Evolutionary conservation across 805 yeast species (phyloP), one percentile per base, ranked within the genome.

Genomic region (Candida andamanensis): DNA sequence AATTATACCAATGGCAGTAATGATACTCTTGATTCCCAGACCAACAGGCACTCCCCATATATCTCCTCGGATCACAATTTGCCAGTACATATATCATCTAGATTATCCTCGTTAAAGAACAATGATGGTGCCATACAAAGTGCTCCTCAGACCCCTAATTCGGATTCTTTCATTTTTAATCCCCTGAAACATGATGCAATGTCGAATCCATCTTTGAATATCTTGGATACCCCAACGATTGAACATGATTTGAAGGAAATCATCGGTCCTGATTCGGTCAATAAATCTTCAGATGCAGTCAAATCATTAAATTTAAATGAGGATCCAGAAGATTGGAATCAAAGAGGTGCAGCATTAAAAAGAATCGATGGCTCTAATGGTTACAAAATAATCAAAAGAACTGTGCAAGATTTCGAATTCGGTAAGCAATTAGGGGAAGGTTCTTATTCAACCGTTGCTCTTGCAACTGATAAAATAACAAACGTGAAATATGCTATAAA

Each of bases 401-500:
- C 55, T 2, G 72, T 66, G 2, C 41, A 40, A 15, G 72, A 66
- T 45, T 66, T 66, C 37, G 54, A 54, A 35, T 63, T 63, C 30
- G 72, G 72, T 5, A 52, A 54, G 28, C 48, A 46, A n/a, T 45
- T 66, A 26, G 72, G 72, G 11, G 72, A 65, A 40, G 72, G 72
- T 2, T 64, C 71, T 1, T 66, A 66, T 36, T 62, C 69, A 7
- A 66, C 72, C 0, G 72, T 66, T 5, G 65, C 64, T 0, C 50
- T 64, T 10, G 72, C 67, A 6, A 74, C 50, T 55, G 47, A 80
- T 72, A 37, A 71, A 63, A 50, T 62, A 69, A 33, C 76, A 67
- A 27, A 72, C 54, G 56, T 67, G 51, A 56, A 76, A 59, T 84
- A 78, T 52, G 95, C 95, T 2, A 80, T 84, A 8, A 84, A 84